These are phyloP conservation scores for Grosmannia clavigera DNA, from an alignment of 2,329 filamentous ascomycete species.

Conservation along the genomic window DNA sequence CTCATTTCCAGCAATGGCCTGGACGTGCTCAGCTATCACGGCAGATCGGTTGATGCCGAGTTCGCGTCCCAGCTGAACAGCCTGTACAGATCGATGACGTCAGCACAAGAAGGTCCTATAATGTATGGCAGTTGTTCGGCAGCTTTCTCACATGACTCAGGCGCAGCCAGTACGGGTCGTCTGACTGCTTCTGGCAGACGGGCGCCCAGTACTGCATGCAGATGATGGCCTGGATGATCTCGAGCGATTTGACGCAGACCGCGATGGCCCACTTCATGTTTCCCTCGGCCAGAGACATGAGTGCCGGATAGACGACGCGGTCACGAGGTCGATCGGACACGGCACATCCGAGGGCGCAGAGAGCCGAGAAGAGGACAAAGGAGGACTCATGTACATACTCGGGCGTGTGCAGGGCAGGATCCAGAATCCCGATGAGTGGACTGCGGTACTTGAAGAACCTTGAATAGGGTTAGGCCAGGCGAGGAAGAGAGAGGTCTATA, in stretches of 20 bases:
- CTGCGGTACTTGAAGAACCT: conserved; percentile 15
- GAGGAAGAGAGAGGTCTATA: neutral
- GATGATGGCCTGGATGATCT: conserved; percentile 16
- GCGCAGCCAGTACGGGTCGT: conserved; percentile 16
- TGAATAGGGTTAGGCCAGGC: neutral
- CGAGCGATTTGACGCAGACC: conserved; percentile 15
- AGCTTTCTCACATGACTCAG: conserved; percentile 11
- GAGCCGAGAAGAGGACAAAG: conserved; percentile 16
- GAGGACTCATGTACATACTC: conserved; percentile 14
- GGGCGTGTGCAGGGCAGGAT: conserved; percentile 15
- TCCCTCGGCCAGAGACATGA: conserved; percentile 14
- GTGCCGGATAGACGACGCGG: conserved; percentile 12
- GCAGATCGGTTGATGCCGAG: conserved; percentile 13
- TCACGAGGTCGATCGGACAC: conserved; percentile 15
- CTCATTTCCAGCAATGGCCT: conserved; percentile 4
- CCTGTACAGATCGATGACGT: neutral
- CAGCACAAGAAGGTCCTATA: no score
- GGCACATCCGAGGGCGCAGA: conserved; percentile 16
- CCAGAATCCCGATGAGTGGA: conserved; percentile 14
- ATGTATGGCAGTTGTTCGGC: no score
- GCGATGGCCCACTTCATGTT: conserved; percentile 17
- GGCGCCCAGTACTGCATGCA: conserved; percentile 16
- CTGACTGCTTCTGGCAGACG: conserved; percentile 10
- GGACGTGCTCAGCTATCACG: conserved; percentile 12
- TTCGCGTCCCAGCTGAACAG: conserved; percentile 14